Base-by-base conservation (phyloP, 2,329 filamentous ascomycete species). In the Coleophoma crateriformis region DNA sequence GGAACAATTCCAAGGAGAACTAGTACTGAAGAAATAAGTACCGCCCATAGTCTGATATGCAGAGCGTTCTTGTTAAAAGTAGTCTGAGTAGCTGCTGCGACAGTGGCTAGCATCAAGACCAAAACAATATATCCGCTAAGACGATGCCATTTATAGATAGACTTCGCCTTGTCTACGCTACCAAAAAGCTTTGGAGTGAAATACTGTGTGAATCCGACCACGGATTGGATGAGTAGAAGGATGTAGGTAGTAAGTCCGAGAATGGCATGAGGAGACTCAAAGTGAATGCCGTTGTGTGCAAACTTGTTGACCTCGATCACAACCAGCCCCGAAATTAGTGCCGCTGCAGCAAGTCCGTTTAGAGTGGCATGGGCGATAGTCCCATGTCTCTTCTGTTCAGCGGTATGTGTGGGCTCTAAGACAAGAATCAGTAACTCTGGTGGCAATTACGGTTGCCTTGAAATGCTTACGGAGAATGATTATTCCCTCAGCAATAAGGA, bases 71-170 rank as follows among this genome's bases (percentile, higher is more conserved):
- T 64, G 61, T 86, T 90, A 67, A 85, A 96, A 33, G 78, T 75
- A 1, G 92, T 96, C 69, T 84, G 76, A 3, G 84, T 89, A 1
- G 91, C 88, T 20, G 85, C 84, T 45, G 78, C 72, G 37, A 95
- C 78, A 0, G 91, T 94, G 10, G 80, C 82, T 54, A 95, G 69
- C 54, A 92, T 75, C 59, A 95, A 61, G 46, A 85, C 62, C 48
- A 92, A 70, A 51, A 91, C 71, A 7, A 82, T 57, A 64, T 99
- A 97, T 2, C 92, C 94, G 19, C 76, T 78, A 48, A 79, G 70
- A 32, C 92, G 82, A 67, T 97, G 94, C 61, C 91, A 96, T 70
- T 95, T 96, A 77, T 92, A 97, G 39, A 96, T 67, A 20, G 75
- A 75, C 76, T 91, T 95, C 17, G 90, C 92, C 3, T 82, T 83